Evolutionary conservation across 495 filamentous ascomycete species (phyloP).

Genomic region (Xylaria palmicola): DNA sequence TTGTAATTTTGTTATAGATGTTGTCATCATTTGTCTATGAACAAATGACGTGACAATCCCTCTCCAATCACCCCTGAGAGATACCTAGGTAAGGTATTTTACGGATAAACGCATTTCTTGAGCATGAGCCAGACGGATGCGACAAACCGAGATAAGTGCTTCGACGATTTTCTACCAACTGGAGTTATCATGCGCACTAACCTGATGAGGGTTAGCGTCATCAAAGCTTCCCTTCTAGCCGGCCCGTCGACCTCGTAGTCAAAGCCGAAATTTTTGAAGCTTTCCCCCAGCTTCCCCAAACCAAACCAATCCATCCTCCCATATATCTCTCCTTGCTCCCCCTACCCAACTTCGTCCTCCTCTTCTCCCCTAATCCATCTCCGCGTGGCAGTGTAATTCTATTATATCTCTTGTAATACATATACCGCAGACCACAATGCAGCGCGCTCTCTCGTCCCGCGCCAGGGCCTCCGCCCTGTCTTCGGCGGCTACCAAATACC

Average conservation of each 20-base stretch:
- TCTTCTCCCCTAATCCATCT: constrained; percentile 4
- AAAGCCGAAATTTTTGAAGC: constrained; percentile 36
- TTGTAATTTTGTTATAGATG: background rate
- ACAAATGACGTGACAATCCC: too few relatives aligned
- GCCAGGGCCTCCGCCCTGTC: constrained; percentile 69
- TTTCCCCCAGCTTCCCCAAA: constrained; percentile 25
- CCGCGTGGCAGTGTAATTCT: constrained; percentile 16
- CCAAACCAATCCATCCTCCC: constrained; percentile 9
- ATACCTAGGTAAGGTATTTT: background rate
- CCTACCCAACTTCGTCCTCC: constrained; percentile 9
- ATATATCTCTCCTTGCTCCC: constrained; percentile 16
- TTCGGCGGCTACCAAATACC: constrained; percentile 54
- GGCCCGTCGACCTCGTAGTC: constrained; percentile 20
- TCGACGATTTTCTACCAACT: constrained; percentile 32
- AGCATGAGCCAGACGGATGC: background rate
- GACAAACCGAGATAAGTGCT: constrained; percentile 1
- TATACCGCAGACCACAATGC: constrained; percentile 54
- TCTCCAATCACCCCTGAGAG: too few relatives aligned
- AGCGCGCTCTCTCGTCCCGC: constrained; percentile 68
- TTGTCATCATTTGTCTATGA: background rate
- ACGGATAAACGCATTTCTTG: background rate
- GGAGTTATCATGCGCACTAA: constrained; percentile 17
- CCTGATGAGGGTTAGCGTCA: constrained; percentile 18
- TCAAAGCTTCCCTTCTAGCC: constrained; percentile 24
- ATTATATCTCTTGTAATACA: constrained; percentile 22